Percentiles rank a stretch among this genome's conserved stretches.
Conservation (phyloP, 2,329 filamentous ascomycete genomes). For the Teratosphaeria viscida region DNA sequence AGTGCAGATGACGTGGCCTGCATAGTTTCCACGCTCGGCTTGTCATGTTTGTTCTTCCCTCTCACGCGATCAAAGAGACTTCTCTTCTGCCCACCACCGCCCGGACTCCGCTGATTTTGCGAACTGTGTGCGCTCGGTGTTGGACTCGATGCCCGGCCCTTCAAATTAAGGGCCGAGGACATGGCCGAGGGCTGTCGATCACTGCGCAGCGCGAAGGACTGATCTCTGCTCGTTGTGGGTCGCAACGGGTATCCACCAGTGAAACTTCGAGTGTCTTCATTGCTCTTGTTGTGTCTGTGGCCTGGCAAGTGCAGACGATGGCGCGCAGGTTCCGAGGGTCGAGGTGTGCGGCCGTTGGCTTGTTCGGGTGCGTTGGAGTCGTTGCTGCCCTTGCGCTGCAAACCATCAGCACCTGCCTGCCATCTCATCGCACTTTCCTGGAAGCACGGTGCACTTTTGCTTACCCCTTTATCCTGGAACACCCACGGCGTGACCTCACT, state of each 20-base stretch:
- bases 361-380: conserved; percentile 22
- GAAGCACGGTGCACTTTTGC: conserved; percentile 1
- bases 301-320: conserved; percentile 54
- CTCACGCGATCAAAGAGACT: conserved; percentile 46
- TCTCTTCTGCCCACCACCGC: conserved; percentile 34
- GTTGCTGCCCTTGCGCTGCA: conserved; percentile 13
- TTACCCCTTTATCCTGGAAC: conserved; percentile 51
- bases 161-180: conserved; percentile 40
- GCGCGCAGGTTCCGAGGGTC: conserved; percentile 36
- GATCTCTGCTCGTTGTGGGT: conserved; percentile 66
- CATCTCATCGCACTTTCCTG: background rate
- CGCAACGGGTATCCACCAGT: conserved; percentile 47
- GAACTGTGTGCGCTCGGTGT: conserved; percentile 64
- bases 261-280: conserved; percentile 42
- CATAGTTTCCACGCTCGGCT: conserved; percentile 28
- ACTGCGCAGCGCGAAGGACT: conserved; percentile 47
- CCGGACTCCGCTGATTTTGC: conserved; percentile 48
- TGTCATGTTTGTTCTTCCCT: conserved; percentile 37
- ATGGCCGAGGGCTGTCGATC: conserved; percentile 44
- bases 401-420: background rate
- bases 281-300: conserved; percentile 58
- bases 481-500: conserved; percentile 97
- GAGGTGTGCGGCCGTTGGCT: conserved; percentile 19
- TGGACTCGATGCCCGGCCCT: conserved; percentile 65
- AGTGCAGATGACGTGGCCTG: conserved; percentile 32